Evolutionary conservation across 805 yeast genomes (phyloP), one percentile per base, ranked within the genome.

Genomic region (Teunomyces barrocoloradensis): DNA sequence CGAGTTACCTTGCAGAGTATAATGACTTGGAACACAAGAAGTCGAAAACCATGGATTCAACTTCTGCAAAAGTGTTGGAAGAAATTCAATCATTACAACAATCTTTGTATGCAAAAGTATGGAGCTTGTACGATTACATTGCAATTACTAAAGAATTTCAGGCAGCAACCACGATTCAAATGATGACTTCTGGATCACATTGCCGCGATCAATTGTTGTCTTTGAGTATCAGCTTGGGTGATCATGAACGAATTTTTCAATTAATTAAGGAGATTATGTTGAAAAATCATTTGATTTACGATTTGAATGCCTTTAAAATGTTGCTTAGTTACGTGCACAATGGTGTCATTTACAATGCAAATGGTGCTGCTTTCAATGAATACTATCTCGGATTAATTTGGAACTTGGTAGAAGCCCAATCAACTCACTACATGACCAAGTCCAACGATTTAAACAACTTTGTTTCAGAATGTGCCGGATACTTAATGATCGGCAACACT

Each of bases 131-230:
- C 52, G 57, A 69, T 36, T 60, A 63, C 46, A 60, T 65, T 27
- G 64, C 71, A 10, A 61, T 71, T 5, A 61, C 76, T 42, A 64
- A 67, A 44, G 75, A 72, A 47, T 70, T 53, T 47, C 69, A 66
- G 38, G 28, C 41, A 2, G 23, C 42, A 2, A 42, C 56, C 3
- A 43, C 54, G 2, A 37, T 47, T 5, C 37, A 29, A 3, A 27
- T 44, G 30, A 20, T 45, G n/a, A 18, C n/a, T 10, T n/a, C 43
- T 33, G 35, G 32, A 34, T 47, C 42, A 35, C 51, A 49, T 20
- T 57, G 69, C 43, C 65, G 69, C 44, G 72, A 69, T 42, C 39
- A 49, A 32, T 51, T 73, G 18, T 57, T 73, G 21, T 58, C 71
- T 0, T 52, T 68, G 6, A 54, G 66, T 34, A 58, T 73, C 13